A percentile compares a stretch with the other conserved stretches of the same genome.
Evolutionary conservation across 139 green algal species (phyloP).

Genomic region (Mychonastes homosphaera): DNA sequence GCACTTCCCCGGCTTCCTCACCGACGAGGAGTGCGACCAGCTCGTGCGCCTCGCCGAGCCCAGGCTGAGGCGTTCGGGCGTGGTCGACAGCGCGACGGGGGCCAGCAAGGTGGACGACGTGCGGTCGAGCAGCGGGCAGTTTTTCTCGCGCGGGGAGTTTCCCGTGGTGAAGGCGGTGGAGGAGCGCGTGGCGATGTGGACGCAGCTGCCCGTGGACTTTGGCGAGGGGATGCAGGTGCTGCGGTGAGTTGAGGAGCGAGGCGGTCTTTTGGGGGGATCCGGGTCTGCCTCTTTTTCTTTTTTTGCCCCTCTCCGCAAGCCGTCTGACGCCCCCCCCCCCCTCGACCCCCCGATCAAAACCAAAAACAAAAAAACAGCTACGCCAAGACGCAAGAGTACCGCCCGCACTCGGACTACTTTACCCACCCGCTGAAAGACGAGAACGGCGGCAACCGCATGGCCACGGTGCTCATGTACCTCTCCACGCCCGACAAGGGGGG

Average conservation of each 20-base stretch:
- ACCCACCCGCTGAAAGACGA: conserved; percentile 19
- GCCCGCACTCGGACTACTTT: conserved; percentile 39
- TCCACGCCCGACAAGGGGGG: conserved; percentile 63
- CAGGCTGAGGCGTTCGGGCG: conserved; percentile 7
- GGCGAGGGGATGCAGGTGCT: conserved; percentile 43
- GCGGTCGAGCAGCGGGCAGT: conserved; percentile 29
- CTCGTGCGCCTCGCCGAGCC: conserved; percentile 6
- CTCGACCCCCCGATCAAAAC: neutral
- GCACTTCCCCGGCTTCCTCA: conserved; percentile 16
- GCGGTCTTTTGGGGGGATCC: neutral
- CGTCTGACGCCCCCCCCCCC: neutral
- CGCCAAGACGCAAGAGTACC: conserved; percentile 22
- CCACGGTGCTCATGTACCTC: conserved; percentile 77
- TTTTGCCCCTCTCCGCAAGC: neutral
- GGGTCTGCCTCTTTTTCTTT: neutral
- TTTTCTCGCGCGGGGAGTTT: conserved; percentile 17
- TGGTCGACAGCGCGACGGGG: conserved; percentile 18
- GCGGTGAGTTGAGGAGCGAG: conserved; percentile 28
- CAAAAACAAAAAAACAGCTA: neutral
- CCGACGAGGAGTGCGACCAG: conserved; percentile 19
- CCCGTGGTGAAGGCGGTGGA: conserved; percentile 23
- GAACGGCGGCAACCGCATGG: conserved; percentile 53
- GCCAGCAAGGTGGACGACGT: neutral
- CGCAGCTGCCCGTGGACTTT: conserved; percentile 27
- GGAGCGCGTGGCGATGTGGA: conserved; percentile 27